Evolutionary conservation across 352 stramenopile genomes (phyloP).

Genomic region (Sclerospora graminicola): DNA sequence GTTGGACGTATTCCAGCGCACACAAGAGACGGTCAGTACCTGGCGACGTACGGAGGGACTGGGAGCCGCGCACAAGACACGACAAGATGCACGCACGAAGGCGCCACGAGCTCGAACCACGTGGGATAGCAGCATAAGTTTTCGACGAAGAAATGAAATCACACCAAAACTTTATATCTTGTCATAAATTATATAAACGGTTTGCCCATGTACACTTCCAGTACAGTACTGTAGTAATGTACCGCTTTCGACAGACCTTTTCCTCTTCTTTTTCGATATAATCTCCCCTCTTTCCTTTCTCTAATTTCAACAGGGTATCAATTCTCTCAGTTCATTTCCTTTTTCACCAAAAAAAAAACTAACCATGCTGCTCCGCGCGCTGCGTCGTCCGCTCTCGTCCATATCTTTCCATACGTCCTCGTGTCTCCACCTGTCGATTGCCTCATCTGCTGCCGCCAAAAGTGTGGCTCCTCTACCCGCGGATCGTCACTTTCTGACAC

Average conservation of each 20-base stretch:
- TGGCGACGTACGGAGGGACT: conserved; percentile 7
- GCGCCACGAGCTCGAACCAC: conserved; percentile 9
- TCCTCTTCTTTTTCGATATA: too few relatives aligned
- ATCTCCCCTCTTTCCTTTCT: background rate
- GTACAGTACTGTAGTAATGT: too few relatives aligned
- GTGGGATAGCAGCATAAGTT: too few relatives aligned
- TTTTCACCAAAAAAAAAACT: too few relatives aligned
- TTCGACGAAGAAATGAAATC: too few relatives aligned
- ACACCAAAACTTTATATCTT: too few relatives aligned
- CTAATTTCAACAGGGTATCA: background rate
- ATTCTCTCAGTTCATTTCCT: background rate
- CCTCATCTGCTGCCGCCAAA: background rate
- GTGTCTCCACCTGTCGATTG: conserved; percentile 2
- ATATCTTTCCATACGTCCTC: conserved; percentile 1
- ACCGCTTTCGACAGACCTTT: too few relatives aligned
- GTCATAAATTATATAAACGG: too few relatives aligned
- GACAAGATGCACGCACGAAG: conserved; percentile 8
- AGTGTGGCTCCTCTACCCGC: background rate
- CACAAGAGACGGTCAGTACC: conserved; percentile 7
- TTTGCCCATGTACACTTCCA: too few relatives aligned
- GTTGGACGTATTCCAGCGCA: conserved; percentile 18
- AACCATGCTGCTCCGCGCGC: conserved; percentile 2
- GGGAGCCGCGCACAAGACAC: background rate
- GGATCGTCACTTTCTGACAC: conserved; percentile 5
- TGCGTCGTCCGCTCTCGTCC: conserved; percentile 4